Base-by-base conservation (phyloP, 495 filamentous ascomycete genomes). In the Penicillium waksmanii region DNA sequence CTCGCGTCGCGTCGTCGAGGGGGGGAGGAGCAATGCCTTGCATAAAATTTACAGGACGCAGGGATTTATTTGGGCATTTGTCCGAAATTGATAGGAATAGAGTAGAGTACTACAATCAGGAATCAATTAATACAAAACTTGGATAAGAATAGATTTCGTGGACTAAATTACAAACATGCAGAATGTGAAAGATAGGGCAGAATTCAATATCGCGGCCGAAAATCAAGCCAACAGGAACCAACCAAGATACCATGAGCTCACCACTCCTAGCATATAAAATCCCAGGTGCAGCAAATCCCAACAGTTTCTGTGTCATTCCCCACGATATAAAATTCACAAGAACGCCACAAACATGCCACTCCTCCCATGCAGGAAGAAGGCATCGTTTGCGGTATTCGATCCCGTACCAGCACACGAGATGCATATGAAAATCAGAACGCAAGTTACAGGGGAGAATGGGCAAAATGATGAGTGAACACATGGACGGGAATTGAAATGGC, bases 401-500 rank as follows among this genome's bases (percentile, higher is more conserved):
- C 4, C 15, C 17, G 17, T n/a, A 17, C n/a, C 17, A 44, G 15
- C 42, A 17, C 42, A 44, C 17, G 17, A 44, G 8, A 44, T 44
- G 47, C 47, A 50, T n/a, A 25, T 53, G 23, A 15, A 23, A 50
- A 50, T 27, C 48, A 27, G 33, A 51, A 52, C 33, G 33, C 42
- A 56, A 50, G 38, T 60, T 58, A 58, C 50, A 60, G 50, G 48
- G 47, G 27, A 53, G 44, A 66, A 58, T 43, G 42, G 17, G 42
- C 8, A 44, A 63, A 69, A 61, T 49, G 27, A 38, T 62, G 50
- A 18, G 58, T 68, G 68, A 73, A 69, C 64, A 73, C 70, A 73
- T 51, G 62, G 58, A 61, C 49, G 53, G 62, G 66, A 61, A 60
- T 54, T 56, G 60, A 58, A 65, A 53, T 64, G 65, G 36, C 25